Percentiles rank a stretch among this genome's conserved stretches.
Evolutionary conservation across 805 yeast genomes (phyloP).

Genomic region (Candida gorgasii): DNA sequence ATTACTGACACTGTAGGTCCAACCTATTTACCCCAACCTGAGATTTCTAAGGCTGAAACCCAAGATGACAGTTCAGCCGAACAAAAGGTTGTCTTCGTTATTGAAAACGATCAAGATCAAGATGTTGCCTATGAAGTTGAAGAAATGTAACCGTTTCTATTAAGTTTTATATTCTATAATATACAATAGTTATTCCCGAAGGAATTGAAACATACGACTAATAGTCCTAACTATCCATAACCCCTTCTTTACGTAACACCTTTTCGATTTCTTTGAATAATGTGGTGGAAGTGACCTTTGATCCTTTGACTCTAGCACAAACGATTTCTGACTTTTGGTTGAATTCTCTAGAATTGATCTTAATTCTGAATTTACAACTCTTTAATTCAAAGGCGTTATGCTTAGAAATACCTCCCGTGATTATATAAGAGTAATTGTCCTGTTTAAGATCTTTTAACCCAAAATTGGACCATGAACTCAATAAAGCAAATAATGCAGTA

Average conservation of each 20-base stretch:
- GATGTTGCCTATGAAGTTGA: conserved; percentile 10
- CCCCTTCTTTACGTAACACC: conserved; percentile 65
- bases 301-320: conserved; percentile 66
- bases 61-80: neutral
- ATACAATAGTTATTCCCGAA: neutral
- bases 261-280: conserved; percentile 63
- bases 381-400: conserved; percentile 62
- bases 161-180: neutral
- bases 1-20: conserved; percentile 57
- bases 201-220: neutral
- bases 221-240: conserved; percentile 34
- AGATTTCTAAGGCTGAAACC: conserved; percentile 15
- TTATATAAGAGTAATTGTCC: conserved; percentile 41
- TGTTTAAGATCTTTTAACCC: conserved; percentile 60
- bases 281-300: conserved; percentile 59
- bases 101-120: conserved; percentile 25
- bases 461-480: conserved; percentile 68
- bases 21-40: conserved; percentile 27
- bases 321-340: conserved; percentile 53
- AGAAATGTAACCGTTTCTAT: conserved; percentile 3
- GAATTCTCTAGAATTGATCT: conserved; percentile 42
- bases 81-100: conserved; percentile 26
- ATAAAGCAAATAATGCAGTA: conserved; percentile 61
- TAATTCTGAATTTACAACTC: conserved; percentile 63
- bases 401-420: conserved; percentile 64